Base-by-base conservation (phyloP, 2,329 filamentous ascomycete species). In the Aspergillus fumigatus region DNA sequence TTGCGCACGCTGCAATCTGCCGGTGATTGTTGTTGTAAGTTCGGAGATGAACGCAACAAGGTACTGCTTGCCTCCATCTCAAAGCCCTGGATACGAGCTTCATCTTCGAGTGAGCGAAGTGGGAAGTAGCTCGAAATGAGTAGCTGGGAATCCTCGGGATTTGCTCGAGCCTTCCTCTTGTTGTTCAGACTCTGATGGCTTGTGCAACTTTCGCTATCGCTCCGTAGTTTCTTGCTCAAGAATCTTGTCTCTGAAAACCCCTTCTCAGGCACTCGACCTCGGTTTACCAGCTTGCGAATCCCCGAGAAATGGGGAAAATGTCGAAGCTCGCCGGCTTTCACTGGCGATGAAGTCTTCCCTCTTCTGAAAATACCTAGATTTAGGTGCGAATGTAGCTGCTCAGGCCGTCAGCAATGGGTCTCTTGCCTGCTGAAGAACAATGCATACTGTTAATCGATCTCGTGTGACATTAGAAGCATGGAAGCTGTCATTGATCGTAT, bases 401-500 rank as follows among this genome's bases (percentile, higher is more conserved):
- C 19, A 9, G 14, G 23, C 1, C 1, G 26, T 62, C 7, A 65
- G 53, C 41, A 41, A 48, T 17, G 40, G 14, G 48, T 41, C 38
- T 5, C 25, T 26, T 19, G 19, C 2, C 14, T 29, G 50, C 3
- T 25, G 3, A 38, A 19, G 25, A 10, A 3, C 9, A 27, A 14
- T 27, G 52, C 76, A 63, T 67, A 84, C 83, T 17, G 82, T 84
- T 52, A 85, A 70, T 9, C 81, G 77, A n/a, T 77, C 72, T 50
- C 77, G 76, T 10, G 78, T 69, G 45, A 88, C 77, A 52, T 80
- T 80, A 3, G 78, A 69, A 1, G 85, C 85, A 11, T 73, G 73
- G 59, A 88, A 88, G 21, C 80, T 80, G 6, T 77, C 70, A 69
- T 85, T 80, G 7, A 86, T 73, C 43, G 81, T 64, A 27, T 68